Evolutionary conservation across 2,329 filamentous ascomycete genomes (phyloP), one percentile per base, ranked within the genome.

Genomic region (Trichoderma brevicompactum): DNA sequence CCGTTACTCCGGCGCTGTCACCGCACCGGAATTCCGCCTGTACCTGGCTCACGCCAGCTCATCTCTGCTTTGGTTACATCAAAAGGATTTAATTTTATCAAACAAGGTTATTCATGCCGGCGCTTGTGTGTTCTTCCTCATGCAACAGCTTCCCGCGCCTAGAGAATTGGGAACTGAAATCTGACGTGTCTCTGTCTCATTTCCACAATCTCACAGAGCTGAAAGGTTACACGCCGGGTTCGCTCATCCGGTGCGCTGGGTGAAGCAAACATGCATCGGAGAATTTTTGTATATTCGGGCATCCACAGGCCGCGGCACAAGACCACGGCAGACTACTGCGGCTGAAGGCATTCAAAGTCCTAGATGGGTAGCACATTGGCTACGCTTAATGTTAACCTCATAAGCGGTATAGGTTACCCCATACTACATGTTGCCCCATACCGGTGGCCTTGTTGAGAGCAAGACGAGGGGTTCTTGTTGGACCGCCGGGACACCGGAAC

Each of bases 261-360:
- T 4, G 40, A 48, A 65, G 64, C 50, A 66, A 64, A 64, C 65
- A 50, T 58, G 65, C 65, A 17, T 66, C 65, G 65, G 65, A 66
- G 65, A 66, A 66, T 66, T 66, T 55, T 7, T 55, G 10, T 17
- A n/a, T 10, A 2, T 23, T 49, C 44, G 62, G 59, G 53, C 58
- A 23, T 44, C 15, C 32, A 62, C 64, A 54, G 40, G 7, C 32
- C 17, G 49, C 58, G 10, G 48, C 46, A 36, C 17, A 34, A 41
- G 12, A n/a, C 41, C 10, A 28, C n/a, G 54, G 40, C 12, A 32
- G 8, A 15, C 12, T 64, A 23, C 52, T 64, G 50, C 59, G 60
- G 58, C 43, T 56, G 38, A 64, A 8, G 15, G 15, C 52, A 65
- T 59, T 46, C 17, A 32, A 50, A 64, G 48, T 49, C 38, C 38